Conservation (phyloP, 2,329 filamentous ascomycete species). For the Claviceps pusilla region DNA sequence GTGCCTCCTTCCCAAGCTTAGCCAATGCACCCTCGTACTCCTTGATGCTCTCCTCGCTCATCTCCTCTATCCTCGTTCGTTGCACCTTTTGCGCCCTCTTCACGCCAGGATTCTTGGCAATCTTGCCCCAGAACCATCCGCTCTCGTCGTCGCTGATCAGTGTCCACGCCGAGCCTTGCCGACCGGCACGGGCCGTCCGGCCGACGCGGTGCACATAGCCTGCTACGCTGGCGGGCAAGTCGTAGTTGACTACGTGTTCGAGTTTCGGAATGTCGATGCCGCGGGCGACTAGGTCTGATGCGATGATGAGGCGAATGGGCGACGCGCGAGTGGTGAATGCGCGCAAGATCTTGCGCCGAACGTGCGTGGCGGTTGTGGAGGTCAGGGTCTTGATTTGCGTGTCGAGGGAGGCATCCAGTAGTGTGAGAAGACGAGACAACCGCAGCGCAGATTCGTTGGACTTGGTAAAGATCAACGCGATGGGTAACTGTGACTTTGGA, state of each 20-base stretch:
- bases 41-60: slow-evolving; percentile 30
- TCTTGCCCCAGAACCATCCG: slow-evolving; percentile 81
- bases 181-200: slow-evolving; percentile 71
- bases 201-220: slow-evolving; percentile 87
- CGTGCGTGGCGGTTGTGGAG: slow-evolving; percentile 60
- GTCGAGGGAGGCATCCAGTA: slow-evolving; percentile 47
- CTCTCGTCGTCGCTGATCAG: slow-evolving; percentile 70
- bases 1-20: slow-evolving; percentile 46
- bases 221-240: slow-evolving; percentile 65
- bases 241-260: slow-evolving; percentile 84
- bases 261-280: slow-evolving; percentile 72
- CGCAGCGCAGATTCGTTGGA: slow-evolving; percentile 81
- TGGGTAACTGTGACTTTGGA: slow-evolving; percentile 17
- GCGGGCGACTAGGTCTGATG: slow-evolving; percentile 83
- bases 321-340: slow-evolving; percentile 53
- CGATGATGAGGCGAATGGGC: slow-evolving; percentile 61
- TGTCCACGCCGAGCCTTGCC: slow-evolving; percentile 67
- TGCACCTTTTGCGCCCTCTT: slow-evolving; percentile 30
- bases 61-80: slow-evolving; percentile 31
- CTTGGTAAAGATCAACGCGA: slow-evolving; percentile 71
- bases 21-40: slow-evolving; percentile 43
- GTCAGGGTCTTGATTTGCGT: slow-evolving; percentile 54
- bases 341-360: slow-evolving; percentile 50
- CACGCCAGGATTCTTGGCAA: slow-evolving; percentile 45
- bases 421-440: slow-evolving; percentile 60